Base-by-base conservation (phyloP, 2,329 filamentous ascomycete species). In the Cladophialophora carrionii region DNA sequence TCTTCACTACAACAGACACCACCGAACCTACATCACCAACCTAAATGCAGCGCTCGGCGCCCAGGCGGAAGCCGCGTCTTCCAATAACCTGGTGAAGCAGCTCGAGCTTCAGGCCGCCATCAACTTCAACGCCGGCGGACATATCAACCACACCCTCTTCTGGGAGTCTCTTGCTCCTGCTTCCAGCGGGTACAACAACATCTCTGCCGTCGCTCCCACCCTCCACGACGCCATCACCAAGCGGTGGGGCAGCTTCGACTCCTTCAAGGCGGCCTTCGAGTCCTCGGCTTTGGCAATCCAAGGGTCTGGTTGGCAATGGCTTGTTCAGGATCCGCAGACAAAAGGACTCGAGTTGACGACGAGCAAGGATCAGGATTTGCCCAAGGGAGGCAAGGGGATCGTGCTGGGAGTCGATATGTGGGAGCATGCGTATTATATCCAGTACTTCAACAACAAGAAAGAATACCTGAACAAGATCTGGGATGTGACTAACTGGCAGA, bases 1-100 rank as follows among this genome's bases (percentile, higher is more conserved):
- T 82, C 87, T 96, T 53, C 93, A 96, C 84, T 90, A 96, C 86
- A 88, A 86, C 81, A 94, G 92, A 81, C 92, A 96, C 85, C 93
- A 96, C 83, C 88, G 94, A 80, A 93, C 92, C 74, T 96, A 96
- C 78, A 91, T 96, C 73, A 95, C 88, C 79, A 90, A 89, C 77
- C 90, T 91, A 83, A 96, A 96, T 83, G 84, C 88, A 67, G 89
- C 91, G 64, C 81, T 87, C 71, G 88, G 92, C 79, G 87, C 93
- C 76, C 80, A 90, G 69, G 82, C 84, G 64, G 83, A 87, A 70
- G 85, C 85, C 10, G 79, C 84, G 71, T 74, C 77, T 58, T 82
- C 81, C 71, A 76, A 78, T 63, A 83, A 87, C 74, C 83, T 87
- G 71, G 72, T 81, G 59, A 77, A 82, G 12, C 84, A 87, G 75